Base-by-base conservation (phyloP, 768 basidiomycete species). In the Tricholomella constricta region DNA sequence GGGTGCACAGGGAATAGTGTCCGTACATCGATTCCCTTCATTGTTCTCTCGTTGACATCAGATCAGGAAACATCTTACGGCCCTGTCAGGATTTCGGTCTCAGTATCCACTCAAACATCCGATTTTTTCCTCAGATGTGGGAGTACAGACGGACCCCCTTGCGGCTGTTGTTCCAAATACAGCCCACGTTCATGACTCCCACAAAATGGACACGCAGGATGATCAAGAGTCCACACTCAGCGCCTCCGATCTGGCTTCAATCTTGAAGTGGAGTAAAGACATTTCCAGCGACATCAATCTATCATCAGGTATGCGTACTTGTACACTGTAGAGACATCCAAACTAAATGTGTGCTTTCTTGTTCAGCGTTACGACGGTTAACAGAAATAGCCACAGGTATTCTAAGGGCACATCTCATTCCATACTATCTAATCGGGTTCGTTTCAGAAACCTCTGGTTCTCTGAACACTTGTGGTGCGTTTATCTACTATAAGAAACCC, bases 1-100 rank as follows among this genome's bases (percentile, higher is more conserved):
- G 86, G 87, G 87, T 20, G 87, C 88, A 23, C 78, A 78, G 52
- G 88, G 86, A 25, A 83, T 89, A 54, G 85, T 85, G 84, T 85
- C 70, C 50, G 84, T 45, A 10, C 4, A 35, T 6, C 35, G 25
- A 36, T 51, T 14, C 52, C 26, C 4, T 14, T 38, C 17, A 9
- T 8, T 25, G 10, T 27, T 29, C 22, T 43, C 19, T 45, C 8
- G 42, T 45, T 41, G 31, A 48, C 45, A 42, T 35, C n/a, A 41
- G n/a, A 48, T 4, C 56, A 86, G 86, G 19, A 73, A 77, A 38
- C 69, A 83, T 58, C 72, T 88, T 19, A 78, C 76, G 14, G 66
- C 79, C 4, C 60, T 72, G 2, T 61, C 80, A 44, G 79, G 79
- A 31, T 66, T 71, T 12, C 75, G 75, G 25, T 66, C 78, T 1